Evolutionary conservation across 2,329 filamentous ascomycete species (phyloP), one percentile per base, ranked within the genome.

Genomic region (Teratosphaeria viscida): DNA sequence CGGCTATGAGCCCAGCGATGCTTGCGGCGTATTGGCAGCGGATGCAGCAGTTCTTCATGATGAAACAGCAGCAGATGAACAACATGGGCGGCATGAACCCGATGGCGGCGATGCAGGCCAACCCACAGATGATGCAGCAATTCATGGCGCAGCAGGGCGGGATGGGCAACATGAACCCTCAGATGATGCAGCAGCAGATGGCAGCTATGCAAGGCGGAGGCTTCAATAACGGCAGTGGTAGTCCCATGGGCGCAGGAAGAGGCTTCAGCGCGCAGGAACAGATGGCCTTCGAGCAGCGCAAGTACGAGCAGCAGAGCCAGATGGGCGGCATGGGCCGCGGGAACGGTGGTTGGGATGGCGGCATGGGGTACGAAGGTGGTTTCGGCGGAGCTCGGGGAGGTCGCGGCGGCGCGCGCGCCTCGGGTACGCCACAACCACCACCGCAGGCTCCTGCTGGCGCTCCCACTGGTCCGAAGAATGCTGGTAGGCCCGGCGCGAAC

Each of bases 1-100:
- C 83, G 62, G 87, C 88, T 63, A 95, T 97, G 89, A 95, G 89
- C 23, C 92, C 92, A 0, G 91, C 96, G 70, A 87, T 95, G 79
- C 96, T 97, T 91, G 94, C 94, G 2, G 92, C 96, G 73, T 96
- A 97, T 77, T 95, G 94, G 85, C 90, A 96, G 74, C 85, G 92
- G 55, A 97, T 99, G 92, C 94, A 99, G 75, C 90, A 96, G 73
- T 96, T 95, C 76, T 95, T 96, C 74, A 81, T 87, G 60, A 86
- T 96, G 69, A 69, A 64, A 74, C 77, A 59, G 71, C 74, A 63
- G 64, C 72, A 47, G 69, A 73, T 64, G 75, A 78, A 67, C 74
- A 75, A 57, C 66, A 49, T 49, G 43, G 74, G 68, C 59, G 74
- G 74, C 27, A 70, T 70, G 67, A 65, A 63, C 54, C 61, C 61